A percentile compares a stretch with the other conserved stretches of the same genome.
These are phyloP conservation scores for Hymenoscyphus infarciens DNA, from an alignment of 2,329 filamentous ascomycete genomes.

Conservation along the genomic window DNA sequence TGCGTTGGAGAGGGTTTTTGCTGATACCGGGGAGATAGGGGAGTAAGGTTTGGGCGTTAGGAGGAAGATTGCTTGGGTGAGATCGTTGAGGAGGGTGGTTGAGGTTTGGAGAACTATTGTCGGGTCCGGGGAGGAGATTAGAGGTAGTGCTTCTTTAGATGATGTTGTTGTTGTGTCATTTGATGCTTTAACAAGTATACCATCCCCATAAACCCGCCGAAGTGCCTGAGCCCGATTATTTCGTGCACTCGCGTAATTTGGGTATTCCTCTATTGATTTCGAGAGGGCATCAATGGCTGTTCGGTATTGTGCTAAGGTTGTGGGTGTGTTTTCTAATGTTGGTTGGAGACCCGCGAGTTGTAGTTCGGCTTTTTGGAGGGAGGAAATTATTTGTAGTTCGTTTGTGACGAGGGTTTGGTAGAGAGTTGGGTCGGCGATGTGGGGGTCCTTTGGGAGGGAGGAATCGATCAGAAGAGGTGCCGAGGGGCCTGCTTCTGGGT, in stretches of 20 bases:
- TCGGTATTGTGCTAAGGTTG: constrained; percentile 44
- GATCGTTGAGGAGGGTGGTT: constrained; percentile 47
- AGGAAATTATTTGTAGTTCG: constrained; percentile 52
- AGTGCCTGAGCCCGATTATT: constrained; percentile 72
- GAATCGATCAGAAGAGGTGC: constrained; percentile 50
- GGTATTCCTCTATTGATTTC: constrained; percentile 53
- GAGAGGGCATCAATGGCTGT: constrained; percentile 48
- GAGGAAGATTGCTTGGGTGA: constrained; percentile 55
- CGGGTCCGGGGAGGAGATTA: constrained; percentile 42
- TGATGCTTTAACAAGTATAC: constrained; percentile 44
- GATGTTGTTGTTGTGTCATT: not conserved
- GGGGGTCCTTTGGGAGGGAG: constrained; percentile 52
- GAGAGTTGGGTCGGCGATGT: constrained; percentile 47
- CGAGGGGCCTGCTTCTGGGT: constrained; percentile 60
- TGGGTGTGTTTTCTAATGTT: constrained; percentile 29
- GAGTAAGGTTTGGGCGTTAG: constrained; percentile 52
- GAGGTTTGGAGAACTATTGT: constrained; percentile 40
- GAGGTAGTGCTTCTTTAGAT: constrained; percentile 9
- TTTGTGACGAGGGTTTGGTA: constrained; percentile 50
- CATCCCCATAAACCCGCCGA: constrained; percentile 60
- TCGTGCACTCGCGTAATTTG: constrained; percentile 66
- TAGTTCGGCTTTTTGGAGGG: constrained; percentile 53
- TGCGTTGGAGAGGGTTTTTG: constrained; percentile 63
- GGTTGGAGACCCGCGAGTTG: constrained; percentile 43
- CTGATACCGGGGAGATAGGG: constrained; percentile 60